Evolutionary conservation across 2,329 filamentous ascomycete species (phyloP).

Genomic region (Cercospora sp.): DNA sequence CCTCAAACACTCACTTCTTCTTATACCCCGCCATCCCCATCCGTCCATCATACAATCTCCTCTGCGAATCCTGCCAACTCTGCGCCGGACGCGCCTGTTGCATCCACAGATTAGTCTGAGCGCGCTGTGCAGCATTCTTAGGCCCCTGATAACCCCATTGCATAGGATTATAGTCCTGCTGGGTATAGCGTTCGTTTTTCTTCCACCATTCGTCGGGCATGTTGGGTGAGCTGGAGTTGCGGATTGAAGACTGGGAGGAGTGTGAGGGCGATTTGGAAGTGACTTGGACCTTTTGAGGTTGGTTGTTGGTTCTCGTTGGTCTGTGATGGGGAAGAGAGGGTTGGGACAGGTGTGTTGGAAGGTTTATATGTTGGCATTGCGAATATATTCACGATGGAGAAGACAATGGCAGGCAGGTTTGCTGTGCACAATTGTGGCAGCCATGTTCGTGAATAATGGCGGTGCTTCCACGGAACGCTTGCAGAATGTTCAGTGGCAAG

Average conservation of each 20-base stretch:
- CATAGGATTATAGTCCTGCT: constrained; percentile 8
- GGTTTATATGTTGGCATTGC: neutral
- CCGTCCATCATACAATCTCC: neutral
- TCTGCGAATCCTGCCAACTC: constrained; percentile 6
- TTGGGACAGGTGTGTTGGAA: neutral
- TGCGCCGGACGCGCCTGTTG: neutral
- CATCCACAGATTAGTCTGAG: constrained; percentile 2
- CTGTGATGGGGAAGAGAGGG: neutral
- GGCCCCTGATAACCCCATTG: constrained; percentile 2
- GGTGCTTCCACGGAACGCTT: neutral
- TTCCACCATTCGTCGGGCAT: constrained; percentile 7
- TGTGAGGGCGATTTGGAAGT: neutral
- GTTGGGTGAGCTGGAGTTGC: neutral
- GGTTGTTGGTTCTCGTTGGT: neutral
- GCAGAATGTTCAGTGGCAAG: neutral
- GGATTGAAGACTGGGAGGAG: neutral
- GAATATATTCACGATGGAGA: neutral
- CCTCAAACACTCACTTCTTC: neutral
- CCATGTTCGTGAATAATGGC: neutral
- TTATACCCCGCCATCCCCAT: constrained; percentile 1
- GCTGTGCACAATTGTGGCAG: neutral
- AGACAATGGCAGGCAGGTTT: neutral
- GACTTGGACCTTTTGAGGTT: neutral
- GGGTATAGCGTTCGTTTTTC: neutral
- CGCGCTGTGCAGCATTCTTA: neutral